Conservation (phyloP, 768 basidiomycete genomes). For the Suillus hirtellus region DNA sequence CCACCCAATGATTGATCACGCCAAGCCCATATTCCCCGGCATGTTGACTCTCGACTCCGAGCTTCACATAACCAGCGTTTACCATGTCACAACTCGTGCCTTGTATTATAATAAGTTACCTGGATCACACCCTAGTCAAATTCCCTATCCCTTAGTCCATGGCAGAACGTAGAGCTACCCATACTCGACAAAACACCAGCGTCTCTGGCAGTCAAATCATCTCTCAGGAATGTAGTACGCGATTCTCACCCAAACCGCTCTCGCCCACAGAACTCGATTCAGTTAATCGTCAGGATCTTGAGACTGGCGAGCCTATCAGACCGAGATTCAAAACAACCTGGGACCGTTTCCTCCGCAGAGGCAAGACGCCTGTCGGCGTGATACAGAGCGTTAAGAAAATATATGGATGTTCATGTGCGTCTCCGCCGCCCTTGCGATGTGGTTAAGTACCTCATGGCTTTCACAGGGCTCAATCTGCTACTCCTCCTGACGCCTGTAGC, state of each 20-base stretch:
- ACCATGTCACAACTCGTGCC: background rate
- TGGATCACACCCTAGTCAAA: background rate
- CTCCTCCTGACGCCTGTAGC: conserved; percentile 59
- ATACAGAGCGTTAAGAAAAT: conserved; percentile 46
- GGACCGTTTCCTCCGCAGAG: conserved; percentile 27
- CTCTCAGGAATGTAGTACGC: background rate
- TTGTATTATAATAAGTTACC: background rate
- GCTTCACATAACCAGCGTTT: conserved; percentile 6
- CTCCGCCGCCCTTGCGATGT: background rate
- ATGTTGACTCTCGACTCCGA: background rate
- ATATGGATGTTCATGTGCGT: conserved; percentile 55
- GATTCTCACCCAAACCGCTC: background rate
- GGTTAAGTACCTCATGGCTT: background rate
- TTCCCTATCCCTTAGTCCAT: background rate
- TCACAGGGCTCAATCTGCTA: conserved; percentile 58
- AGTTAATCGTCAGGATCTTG: background rate
- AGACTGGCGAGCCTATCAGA: background rate
- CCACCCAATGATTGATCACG: background rate
- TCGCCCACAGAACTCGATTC: background rate
- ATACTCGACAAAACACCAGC: background rate
- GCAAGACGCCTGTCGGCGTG: conserved; percentile 45
- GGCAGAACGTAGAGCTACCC: conserved; percentile 8
- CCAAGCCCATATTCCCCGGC: conserved; percentile 6
- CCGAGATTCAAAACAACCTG: conserved; percentile 4
- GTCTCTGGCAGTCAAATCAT: background rate